Percentiles rank a stretch among this genome's conserved stretches.
Evolutionary conservation across 2,329 filamentous ascomycete species (phyloP).

Genomic region (Berkeleyomyces basicola): DNA sequence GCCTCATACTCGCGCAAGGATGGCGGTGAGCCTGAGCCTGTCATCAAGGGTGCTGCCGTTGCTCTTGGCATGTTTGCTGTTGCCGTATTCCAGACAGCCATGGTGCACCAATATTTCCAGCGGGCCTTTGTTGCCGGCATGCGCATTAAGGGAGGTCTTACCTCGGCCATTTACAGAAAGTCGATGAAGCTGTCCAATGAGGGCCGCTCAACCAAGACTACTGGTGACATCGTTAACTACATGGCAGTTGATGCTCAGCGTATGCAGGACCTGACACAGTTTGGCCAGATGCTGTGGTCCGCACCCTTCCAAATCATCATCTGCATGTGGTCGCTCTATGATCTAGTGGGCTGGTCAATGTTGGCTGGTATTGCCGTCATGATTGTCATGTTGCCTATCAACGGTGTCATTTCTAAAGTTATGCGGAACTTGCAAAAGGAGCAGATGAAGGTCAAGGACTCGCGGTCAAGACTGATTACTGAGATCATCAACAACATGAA

Average conservation of each 20-base stretch:
- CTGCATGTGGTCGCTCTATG: conserved; percentile 90
- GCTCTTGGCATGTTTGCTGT: conserved; percentile 83
- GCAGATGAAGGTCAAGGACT: conserved; percentile 99
- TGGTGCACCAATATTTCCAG: conserved; percentile 93
- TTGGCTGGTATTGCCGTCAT: conserved; percentile 88
- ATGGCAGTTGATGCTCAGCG: conserved; percentile 98
- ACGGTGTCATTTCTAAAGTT: conserved; percentile 75
- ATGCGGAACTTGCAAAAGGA: conserved; percentile 92
- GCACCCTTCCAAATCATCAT: conserved; percentile 91
- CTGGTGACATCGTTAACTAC: conserved; percentile 96
- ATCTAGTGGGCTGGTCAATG: conserved; percentile 90
- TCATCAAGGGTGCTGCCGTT: conserved; percentile 72
- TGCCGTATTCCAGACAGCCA: conserved; percentile 71
- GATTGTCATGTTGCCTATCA: conserved; percentile 94
- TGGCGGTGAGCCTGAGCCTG: conserved; percentile 49
- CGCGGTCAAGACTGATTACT: conserved; percentile 80
- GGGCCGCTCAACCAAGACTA: conserved; percentile 73
- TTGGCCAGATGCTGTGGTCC: conserved; percentile 88
- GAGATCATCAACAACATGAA: conserved; percentile 99
- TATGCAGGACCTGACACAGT: conserved; percentile 86
- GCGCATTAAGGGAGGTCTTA: conserved; percentile 84
- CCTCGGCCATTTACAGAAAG: conserved; percentile 84
- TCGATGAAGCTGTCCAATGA: conserved; percentile 83
- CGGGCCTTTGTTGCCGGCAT: conserved; percentile 86
- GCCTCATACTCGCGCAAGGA: conserved; percentile 40